Percentiles rank a stretch among this genome's conserved stretches.
These are phyloP conservation scores for Chrysosporium queenslandicum DNA, from an alignment of 2,329 filamentous ascomycete genomes.

Conservation along the genomic window DNA sequence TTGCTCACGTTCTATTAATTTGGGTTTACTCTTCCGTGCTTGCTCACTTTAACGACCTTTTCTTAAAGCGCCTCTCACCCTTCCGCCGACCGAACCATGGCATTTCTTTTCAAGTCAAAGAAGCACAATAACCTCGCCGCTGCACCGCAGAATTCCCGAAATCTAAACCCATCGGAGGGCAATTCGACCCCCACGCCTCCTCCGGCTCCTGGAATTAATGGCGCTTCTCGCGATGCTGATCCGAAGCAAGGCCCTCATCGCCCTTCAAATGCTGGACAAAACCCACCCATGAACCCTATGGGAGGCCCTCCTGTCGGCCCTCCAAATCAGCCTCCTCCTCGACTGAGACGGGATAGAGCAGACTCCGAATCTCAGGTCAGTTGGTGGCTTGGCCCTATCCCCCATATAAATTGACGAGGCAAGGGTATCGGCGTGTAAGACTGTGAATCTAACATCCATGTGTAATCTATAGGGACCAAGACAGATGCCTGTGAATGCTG, in stretches of 20 bases:
- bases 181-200: constrained; percentile 29
- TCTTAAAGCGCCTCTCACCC: not conserved
- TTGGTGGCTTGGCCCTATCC: not conserved
- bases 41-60: not conserved
- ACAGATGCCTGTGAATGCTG: constrained; percentile 48
- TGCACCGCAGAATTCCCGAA: constrained; percentile 46
- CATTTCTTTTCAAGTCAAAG: constrained; percentile 75
- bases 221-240: constrained; percentile 29
- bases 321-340: constrained; percentile 54
- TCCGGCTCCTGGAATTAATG: constrained; percentile 41
- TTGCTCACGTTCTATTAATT: not conserved
- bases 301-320: constrained; percentile 50
- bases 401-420: not conserved
- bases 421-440: not conserved
- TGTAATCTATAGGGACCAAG: constrained; percentile 20
- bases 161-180: constrained; percentile 49
- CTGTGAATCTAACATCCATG: not conserved
- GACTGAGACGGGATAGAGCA: constrained; percentile 45
- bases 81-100: constrained; percentile 48
- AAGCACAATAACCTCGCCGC: constrained; percentile 52
- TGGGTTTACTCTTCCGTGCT: not conserved
- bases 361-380: constrained; percentile 47
- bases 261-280: constrained; percentile 59
- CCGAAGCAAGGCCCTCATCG: constrained; percentile 43
- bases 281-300: constrained; percentile 54